A percentile compares a stretch with the other conserved stretches of the same genome.
Conservation (phyloP, 805 yeast species). For the Yamadazyma tumulicola region DNA sequence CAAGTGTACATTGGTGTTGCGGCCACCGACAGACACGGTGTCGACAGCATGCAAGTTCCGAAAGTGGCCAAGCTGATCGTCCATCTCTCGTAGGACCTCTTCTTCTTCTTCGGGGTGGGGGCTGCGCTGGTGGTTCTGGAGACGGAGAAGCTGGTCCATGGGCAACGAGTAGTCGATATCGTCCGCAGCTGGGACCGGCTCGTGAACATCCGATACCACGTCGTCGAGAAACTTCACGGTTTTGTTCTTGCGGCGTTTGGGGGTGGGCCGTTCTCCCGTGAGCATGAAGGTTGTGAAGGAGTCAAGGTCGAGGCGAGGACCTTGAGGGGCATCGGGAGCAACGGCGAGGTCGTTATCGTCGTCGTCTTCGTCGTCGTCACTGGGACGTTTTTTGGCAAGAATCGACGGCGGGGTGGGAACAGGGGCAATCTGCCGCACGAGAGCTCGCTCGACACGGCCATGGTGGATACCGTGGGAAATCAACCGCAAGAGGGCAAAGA, state of each 20-base stretch:
- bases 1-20: conserved; percentile 52
- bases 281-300: conserved; percentile 79
- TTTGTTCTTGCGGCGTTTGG: conserved; percentile 43
- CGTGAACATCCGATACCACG: conserved; percentile 45
- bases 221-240: conserved; percentile 74
- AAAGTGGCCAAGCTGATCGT: conserved; percentile 69
- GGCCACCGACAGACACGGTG: conserved; percentile 70
- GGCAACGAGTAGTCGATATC: conserved; percentile 62
- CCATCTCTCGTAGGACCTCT: conserved; percentile 70
- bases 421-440: conserved; percentile 55
- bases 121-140: conserved; percentile 16
- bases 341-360: conserved; percentile 6
- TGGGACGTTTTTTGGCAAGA: conserved; percentile 54
- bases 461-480: conserved; percentile 68
- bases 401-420: conserved; percentile 82
- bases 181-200: conserved; percentile 20
- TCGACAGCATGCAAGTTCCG: conserved; percentile 72
- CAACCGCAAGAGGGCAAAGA: conserved; percentile 80
- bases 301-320: conserved; percentile 67
- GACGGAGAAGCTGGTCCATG: conserved; percentile 67
- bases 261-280: conserved; percentile 71
- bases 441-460: conserved; percentile 47
- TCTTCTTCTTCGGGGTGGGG: conserved; percentile 52
- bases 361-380: conserved; percentile 38
- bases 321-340: conserved; percentile 4